Evolutionary conservation across 2,329 filamentous ascomycete species (phyloP).

Genomic region (Venturia effusa): DNA sequence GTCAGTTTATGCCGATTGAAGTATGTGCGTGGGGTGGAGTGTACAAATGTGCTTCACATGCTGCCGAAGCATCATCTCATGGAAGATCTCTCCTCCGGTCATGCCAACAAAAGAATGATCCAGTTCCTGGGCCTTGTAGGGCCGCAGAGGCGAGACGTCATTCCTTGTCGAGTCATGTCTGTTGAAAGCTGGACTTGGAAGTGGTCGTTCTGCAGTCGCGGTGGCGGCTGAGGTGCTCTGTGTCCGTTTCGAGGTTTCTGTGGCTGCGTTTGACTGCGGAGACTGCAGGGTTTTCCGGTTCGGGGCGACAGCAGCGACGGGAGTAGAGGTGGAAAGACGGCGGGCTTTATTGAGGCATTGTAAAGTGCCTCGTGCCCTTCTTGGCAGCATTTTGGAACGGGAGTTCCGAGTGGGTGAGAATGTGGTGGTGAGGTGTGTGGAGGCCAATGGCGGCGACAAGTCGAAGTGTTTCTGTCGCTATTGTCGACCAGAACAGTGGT

Average conservation of each 20-base stretch:
- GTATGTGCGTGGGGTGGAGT: constrained; percentile 28
- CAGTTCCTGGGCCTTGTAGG: constrained; percentile 38
- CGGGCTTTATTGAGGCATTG: constrained; percentile 29
- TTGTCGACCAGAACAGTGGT: too few relatives aligned
- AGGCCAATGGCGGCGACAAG: neutral
- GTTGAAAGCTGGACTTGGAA: constrained; percentile 40
- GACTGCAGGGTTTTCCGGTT: neutral
- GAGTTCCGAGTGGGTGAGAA: constrained; percentile 12
- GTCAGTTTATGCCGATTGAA: constrained; percentile 8
- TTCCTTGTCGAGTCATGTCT: constrained; percentile 29
- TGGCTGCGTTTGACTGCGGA: neutral
- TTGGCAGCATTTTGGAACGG: constrained; percentile 20
- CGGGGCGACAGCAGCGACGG: constrained; percentile 7
- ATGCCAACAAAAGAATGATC: constrained; percentile 72
- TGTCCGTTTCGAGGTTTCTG: constrained; percentile 29
- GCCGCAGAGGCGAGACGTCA: constrained; percentile 35
- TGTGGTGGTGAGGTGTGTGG: neutral
- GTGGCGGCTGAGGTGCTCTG: constrained; percentile 33
- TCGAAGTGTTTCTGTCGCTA: too few relatives aligned
- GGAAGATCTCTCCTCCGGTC: constrained; percentile 92
- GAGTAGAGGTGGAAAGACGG: constrained; percentile 26
- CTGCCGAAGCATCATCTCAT: constrained; percentile 97
- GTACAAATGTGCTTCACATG: constrained; percentile 88
- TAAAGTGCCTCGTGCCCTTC: constrained; percentile 26
- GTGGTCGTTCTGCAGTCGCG: constrained; percentile 25